Evolutionary conservation across 805 yeast genomes (phyloP).

Genomic region (Suhomyces sp.): DNA sequence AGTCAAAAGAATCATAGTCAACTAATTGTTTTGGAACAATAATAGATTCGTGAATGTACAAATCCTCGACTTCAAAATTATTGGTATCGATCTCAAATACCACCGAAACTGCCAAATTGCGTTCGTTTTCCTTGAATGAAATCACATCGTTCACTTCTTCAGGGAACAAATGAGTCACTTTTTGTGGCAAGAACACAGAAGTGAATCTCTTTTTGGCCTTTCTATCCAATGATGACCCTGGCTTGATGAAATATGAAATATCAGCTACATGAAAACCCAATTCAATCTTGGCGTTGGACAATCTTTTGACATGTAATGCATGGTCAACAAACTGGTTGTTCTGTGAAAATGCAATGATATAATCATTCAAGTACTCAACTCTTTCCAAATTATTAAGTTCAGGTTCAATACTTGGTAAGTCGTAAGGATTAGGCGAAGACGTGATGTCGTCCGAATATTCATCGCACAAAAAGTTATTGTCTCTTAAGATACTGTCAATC

Average conservation of each 20-base stretch:
- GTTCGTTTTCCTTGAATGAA: conserved; percentile 59
- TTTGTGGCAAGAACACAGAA: conserved; percentile 84
- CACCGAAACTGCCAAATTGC: conserved; percentile 69
- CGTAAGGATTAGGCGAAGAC: conserved; percentile 22
- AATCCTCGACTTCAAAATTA: conserved; percentile 67
- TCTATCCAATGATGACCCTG: conserved; percentile 76
- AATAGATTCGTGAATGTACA: conserved; percentile 72
- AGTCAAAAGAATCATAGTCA: conserved; percentile 53
- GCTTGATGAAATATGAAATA: conserved; percentile 65
- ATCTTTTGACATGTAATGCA: conserved; percentile 74
- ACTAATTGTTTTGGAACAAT: conserved; percentile 62
- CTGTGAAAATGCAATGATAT: conserved; percentile 61
- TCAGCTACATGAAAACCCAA: conserved; percentile 87
- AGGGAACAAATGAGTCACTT: conserved; percentile 66
- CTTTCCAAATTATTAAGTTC: conserved; percentile 40
- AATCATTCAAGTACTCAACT: conserved; percentile 55
- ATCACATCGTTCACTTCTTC: conserved; percentile 54
- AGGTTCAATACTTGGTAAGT: conserved; percentile 39
- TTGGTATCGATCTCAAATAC: conserved; percentile 75
- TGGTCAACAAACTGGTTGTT: conserved; percentile 63
- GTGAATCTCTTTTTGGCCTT: conserved; percentile 89
- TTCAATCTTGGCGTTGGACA: conserved; percentile 61
- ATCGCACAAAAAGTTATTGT: conserved; percentile 76
- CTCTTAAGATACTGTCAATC: conserved; percentile 84
- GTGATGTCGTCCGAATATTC: conserved; percentile 58